A percentile compares a stretch with the other conserved stretches of the same genome.
These are phyloP conservation scores for Leccinum truebloodii DNA, from an alignment of 768 basidiomycete genomes.

Conservation along the genomic window DNA sequence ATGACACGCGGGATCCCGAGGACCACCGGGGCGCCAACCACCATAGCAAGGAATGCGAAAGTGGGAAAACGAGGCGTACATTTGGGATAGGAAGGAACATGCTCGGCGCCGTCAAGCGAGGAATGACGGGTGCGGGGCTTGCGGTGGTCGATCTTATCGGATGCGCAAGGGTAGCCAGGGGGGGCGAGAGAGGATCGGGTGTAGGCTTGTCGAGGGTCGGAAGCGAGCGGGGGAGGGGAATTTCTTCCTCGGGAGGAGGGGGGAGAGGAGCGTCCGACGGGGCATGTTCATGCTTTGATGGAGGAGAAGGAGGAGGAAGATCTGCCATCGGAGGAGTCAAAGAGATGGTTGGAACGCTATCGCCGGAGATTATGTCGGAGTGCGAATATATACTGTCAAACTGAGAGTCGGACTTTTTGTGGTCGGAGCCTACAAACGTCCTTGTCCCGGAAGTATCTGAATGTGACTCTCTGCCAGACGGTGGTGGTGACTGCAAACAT, in stretches of 20 bases:
- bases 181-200: constrained; percentile 36
- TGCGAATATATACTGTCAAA: background rate
- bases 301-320: constrained; percentile 2
- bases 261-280: background rate
- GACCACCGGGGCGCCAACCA: constrained; percentile 47
- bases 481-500: constrained; percentile 5
- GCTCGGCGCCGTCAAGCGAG: constrained; percentile 67
- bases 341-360: background rate
- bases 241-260: constrained; percentile 31
- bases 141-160: background rate
- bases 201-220: constrained; percentile 54
- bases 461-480: constrained; percentile 1
- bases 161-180: constrained; percentile 41
- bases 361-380: constrained; percentile 13
- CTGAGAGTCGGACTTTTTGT: background rate
- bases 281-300: constrained; percentile 1
- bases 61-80: constrained; percentile 57
- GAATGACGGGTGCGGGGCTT: constrained; percentile 44
- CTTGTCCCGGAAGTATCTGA: constrained; percentile 25
- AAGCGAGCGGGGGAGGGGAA: constrained; percentile 36
- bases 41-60: constrained; percentile 58
- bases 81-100: constrained; percentile 91
- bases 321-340: constrained; percentile 5
- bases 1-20: constrained; percentile 37
- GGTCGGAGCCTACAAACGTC: constrained; percentile 17